Conservation (phyloP, 2,329 filamentous ascomycete species). For the Acrocalymma vagum region DNA sequence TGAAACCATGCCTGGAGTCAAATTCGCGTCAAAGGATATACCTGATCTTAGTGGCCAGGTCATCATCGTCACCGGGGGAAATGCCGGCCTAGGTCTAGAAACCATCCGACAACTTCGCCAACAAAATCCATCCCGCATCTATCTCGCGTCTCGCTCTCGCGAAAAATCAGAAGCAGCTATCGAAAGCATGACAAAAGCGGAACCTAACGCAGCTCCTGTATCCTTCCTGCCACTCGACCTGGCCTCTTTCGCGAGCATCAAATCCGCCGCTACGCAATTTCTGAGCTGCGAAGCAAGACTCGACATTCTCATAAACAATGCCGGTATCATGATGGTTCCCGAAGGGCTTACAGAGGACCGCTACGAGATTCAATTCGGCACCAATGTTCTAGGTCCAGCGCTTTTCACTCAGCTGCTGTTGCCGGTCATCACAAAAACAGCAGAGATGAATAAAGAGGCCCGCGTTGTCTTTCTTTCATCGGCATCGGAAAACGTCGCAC, state of each 20-base stretch:
- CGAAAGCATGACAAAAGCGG: slow-evolving; percentile 10
- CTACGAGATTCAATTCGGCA: slow-evolving; percentile 57
- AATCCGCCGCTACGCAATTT: slow-evolving; percentile 38
- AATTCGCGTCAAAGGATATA: too few species aligned
- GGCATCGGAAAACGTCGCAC: slow-evolving; percentile 26
- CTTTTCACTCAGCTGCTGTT: slow-evolving; percentile 53
- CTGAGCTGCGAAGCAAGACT: slow-evolving; percentile 33
- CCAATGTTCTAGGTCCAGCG: slow-evolving; percentile 57
- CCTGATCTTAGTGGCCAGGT: slow-evolving; percentile 21
- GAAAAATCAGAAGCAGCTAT: slow-evolving; percentile 13
- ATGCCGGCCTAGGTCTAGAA: slow-evolving; percentile 54
- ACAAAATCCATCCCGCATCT: slow-evolving; percentile 51
- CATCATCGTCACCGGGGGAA: slow-evolving; percentile 40
- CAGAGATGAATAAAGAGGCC: slow-evolving; percentile 44
- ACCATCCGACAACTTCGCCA: slow-evolving; percentile 48
- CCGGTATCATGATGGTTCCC: slow-evolving; percentile 42
- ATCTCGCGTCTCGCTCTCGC: slow-evolving; percentile 48
- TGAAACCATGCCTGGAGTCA: too few species aligned
- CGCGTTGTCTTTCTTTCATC: slow-evolving; percentile 50
- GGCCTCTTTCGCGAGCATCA: slow-evolving; percentile 39
- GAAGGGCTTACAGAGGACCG: slow-evolving; percentile 49
- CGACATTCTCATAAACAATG: slow-evolving; percentile 54
- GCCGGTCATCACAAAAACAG: slow-evolving; percentile 49
- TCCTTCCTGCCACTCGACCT: slow-evolving; percentile 39
- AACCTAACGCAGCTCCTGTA: slow-evolving; percentile 8